Evolutionary conservation across 148 eudicot genomes (phyloP).

Genomic region (Vaccinium macrocarpon): DNA sequence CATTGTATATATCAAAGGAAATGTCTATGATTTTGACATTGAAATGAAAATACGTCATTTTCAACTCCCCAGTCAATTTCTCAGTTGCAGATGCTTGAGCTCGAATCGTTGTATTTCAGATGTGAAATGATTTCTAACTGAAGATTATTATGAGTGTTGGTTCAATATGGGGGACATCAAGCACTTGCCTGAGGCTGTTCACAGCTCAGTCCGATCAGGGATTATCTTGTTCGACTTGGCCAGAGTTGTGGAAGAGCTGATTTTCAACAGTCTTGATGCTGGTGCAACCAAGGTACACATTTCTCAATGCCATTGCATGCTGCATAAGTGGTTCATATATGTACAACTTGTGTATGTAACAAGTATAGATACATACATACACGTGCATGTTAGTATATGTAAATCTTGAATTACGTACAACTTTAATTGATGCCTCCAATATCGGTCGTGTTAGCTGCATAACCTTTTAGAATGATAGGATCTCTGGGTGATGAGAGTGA

Average conservation of each 20-base stretch:
- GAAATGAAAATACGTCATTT: neutral
- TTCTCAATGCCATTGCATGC: neutral
- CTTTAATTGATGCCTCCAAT: neutral
- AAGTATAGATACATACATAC: neutral
- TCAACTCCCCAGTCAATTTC: neutral
- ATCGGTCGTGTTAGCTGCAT: neutral
- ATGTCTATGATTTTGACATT: neutral
- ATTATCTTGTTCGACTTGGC: slow-evolving; percentile 59
- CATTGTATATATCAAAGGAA: neutral
- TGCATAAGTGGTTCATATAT: neutral
- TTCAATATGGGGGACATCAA: slow-evolving; percentile 63
- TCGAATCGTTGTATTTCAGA: slow-evolving; percentile 2
- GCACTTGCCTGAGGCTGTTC: slow-evolving; percentile 61
- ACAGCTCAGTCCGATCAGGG: slow-evolving; percentile 78
- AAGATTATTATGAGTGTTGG: neutral
- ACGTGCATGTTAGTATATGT: neutral
- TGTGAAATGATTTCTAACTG: slow-evolving; percentile 12
- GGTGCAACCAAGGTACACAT: slow-evolving; percentile 72
- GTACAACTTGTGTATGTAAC: neutral
- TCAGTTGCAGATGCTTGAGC: neutral
- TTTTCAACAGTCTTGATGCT: slow-evolving; percentile 93
- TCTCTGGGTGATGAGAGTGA: neutral
- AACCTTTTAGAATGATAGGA: neutral
- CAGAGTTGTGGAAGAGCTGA: slow-evolving; percentile 86
- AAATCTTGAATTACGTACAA: neutral